Base-by-base conservation (phyloP, 345 rosid species). In the Sisymbrium irio region DNA sequence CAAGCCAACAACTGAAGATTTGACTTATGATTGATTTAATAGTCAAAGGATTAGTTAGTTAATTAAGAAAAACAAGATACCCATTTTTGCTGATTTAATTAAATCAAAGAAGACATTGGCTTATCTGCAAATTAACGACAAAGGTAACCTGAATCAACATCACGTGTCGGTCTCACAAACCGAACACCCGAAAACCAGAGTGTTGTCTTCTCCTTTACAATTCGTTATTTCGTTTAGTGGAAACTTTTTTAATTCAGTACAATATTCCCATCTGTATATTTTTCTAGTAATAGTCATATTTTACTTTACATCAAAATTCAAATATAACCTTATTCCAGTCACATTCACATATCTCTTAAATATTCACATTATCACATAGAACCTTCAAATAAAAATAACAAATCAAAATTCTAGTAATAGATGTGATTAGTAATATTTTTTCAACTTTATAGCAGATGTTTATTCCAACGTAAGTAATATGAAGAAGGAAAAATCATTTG, bases 131-230 rank as follows among this genome's bases (percentile, higher is more conserved):
- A 59, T 69, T 69, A 54, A 54, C 58, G 75, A 62, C 75, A 76
- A 76, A 45, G 17, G 65, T 62, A 60, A 54, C 65, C 59, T 62
- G 59, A 54, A 54, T 44, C 12, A 61, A 55, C 58, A 42, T 75
- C 70, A 62, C 70, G 59, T 69, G 70, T 69, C 71, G 65, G 75
- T 55, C 11, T 62, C 51, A 37, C 37, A 55, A 62, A 63, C 75
- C 65, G 2, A 69, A 27, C 71, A 63, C 75, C 75, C 71, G 53
- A 55, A 76, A 76, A 76, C 54, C 58, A 63, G 79, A 62, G 13
- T 62, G 3, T 55, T 69, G 75, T 76, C 75, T 62, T 54, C 64
- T 40, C 53, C 45, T 27, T 57, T 9, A 57, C 66, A 57, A 35
- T 12, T 58, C 41, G 19, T 65, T 50, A 46, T 17, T 22, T 65